Base-by-base conservation (phyloP, 352 stramenopile genomes). In the Globisporangium paddicum region DNA sequence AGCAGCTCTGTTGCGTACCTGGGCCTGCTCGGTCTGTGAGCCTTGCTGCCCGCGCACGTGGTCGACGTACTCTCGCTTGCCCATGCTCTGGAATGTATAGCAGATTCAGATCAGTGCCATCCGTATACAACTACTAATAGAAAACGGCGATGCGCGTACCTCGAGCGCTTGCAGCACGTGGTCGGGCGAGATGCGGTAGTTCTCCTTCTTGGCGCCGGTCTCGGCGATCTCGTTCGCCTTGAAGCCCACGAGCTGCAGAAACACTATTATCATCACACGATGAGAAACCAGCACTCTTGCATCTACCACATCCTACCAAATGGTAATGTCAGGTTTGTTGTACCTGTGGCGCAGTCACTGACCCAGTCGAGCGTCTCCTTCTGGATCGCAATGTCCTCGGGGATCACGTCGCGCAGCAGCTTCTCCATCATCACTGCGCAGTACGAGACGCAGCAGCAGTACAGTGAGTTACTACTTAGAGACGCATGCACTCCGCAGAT, bases 311-410 rank as follows among this genome's bases (percentile, higher is more conserved):
- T n/a, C n/a, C n/a, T n/a, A n/a, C n/a, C n/a, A n/a, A 53, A 41
- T 46, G 11, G 32, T n/a, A 25, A 44, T 19, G 26, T 14, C 21
- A 28, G 8, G 19, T 2, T 6, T 9, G 21, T 25, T 35, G 41
- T 9, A 87, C 81, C 76, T 46, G 64, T 57, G 21, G 78, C 71
- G 55, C 77, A 82, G 55, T 90, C 78, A 47, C 64, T 78, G 40
- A 82, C 66, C 78, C 78, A 89, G 48, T 89, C 81, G 30, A 87
- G 52, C 30, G 78, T 82, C 71, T 89, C 77, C 48, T 87, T 86
- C 40, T 76, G 77, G 18, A 89, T 70, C 44, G 59, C 26, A n/a
- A 78, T 45, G 45, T 89, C 62, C 45, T 86, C 68, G 10, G 74
- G 72, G 18, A 86, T 60, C 41, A 75, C 81, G 16, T 90, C 78